Conservation (phyloP, 768 basidiomycete genomes). For the Tephrocybe sp. region DNA sequence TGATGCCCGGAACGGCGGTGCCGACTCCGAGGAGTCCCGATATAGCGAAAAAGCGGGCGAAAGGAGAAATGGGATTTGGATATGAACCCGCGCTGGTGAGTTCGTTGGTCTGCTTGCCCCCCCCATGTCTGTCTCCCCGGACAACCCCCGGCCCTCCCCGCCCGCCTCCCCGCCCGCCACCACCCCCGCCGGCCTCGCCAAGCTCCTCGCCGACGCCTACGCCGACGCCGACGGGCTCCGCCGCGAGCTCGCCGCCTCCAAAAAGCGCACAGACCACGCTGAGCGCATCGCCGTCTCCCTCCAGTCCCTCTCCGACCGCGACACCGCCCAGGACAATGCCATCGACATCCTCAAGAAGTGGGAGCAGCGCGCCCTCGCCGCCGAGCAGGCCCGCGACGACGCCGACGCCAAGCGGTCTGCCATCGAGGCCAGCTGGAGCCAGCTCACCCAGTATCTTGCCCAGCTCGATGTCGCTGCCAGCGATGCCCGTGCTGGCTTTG, state of each 20-base stretch:
- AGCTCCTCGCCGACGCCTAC: constrained; percentile 54
- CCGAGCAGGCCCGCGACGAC: constrained; percentile 57
- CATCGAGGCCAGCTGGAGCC: constrained; percentile 48
- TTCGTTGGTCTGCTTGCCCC: neutral
- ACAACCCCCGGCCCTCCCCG: constrained; percentile 1
- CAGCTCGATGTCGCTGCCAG: constrained; percentile 43
- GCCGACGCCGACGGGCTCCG: constrained; percentile 52
- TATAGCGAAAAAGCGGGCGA: constrained; percentile 7
- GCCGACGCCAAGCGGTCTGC: constrained; percentile 45
- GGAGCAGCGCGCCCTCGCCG: constrained; percentile 49
- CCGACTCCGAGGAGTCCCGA: constrained; percentile 18
- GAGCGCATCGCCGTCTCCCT: constrained; percentile 40
- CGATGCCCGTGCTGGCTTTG: constrained; percentile 51
- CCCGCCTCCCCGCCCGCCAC: neutral
- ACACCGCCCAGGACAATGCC: constrained; percentile 24
- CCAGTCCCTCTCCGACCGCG: constrained; percentile 14
- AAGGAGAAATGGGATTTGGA: constrained; percentile 1
- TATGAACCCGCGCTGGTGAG: constrained; percentile 1
- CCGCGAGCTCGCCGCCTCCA: constrained; percentile 40
- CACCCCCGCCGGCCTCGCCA: constrained; percentile 48
- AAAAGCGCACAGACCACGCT: constrained; percentile 52
- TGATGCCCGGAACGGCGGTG: constrained; percentile 23
- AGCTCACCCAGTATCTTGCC: constrained; percentile 48
- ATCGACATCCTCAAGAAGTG: constrained; percentile 40
- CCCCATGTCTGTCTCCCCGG: constrained; percentile 14